phyloP scores from a whole-genome alignment of 139 green algal species.

The Klebsormidium nitens region DNA sequence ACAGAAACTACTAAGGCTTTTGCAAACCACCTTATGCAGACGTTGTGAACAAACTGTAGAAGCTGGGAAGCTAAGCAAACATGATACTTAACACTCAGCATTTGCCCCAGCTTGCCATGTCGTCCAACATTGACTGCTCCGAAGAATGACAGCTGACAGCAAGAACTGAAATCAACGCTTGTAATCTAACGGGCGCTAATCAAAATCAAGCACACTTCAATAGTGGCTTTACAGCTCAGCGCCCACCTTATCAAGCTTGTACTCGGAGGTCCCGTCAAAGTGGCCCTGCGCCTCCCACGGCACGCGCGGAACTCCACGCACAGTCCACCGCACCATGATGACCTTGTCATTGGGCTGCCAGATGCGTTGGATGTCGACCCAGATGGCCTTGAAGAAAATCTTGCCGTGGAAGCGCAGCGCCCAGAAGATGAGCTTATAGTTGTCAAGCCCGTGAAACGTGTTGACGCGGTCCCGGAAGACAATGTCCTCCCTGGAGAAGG shows the following conservation, averaged over 20 bases:
- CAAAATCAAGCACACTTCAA: background rate
- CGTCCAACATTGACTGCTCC: no score
- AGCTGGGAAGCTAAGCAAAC: no score
- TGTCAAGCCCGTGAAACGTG: conserved; percentile 71
- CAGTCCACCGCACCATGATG: conserved; percentile 85
- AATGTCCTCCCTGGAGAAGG: conserved; percentile 79
- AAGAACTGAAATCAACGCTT: no score
- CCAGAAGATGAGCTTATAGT: conserved; percentile 90
- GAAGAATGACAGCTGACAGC: no score
- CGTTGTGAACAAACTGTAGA: no score
- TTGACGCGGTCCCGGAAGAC: conserved; percentile 81
- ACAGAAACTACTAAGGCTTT: no score
- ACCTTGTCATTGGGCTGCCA: conserved; percentile 79
- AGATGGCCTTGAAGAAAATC: conserved; percentile 79
- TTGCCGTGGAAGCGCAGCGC: conserved; percentile 77
- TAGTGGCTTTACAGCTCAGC: background rate
- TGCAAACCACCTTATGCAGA: no score
- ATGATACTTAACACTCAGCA: no score
- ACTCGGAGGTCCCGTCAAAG: conserved; percentile 89
- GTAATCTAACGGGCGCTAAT: background rate
- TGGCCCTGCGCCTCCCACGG: conserved; percentile 66
- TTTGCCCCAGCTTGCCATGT: no score
- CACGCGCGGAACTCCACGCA: conserved; percentile 75
- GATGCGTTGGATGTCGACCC: conserved; percentile 80
- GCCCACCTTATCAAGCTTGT: conserved; percentile 85